Percentiles rank a stretch among this genome's conserved stretches.
Evolutionary conservation across 2,329 filamentous ascomycete species (phyloP).

Genomic region (Albifimbria verrucaria): DNA sequence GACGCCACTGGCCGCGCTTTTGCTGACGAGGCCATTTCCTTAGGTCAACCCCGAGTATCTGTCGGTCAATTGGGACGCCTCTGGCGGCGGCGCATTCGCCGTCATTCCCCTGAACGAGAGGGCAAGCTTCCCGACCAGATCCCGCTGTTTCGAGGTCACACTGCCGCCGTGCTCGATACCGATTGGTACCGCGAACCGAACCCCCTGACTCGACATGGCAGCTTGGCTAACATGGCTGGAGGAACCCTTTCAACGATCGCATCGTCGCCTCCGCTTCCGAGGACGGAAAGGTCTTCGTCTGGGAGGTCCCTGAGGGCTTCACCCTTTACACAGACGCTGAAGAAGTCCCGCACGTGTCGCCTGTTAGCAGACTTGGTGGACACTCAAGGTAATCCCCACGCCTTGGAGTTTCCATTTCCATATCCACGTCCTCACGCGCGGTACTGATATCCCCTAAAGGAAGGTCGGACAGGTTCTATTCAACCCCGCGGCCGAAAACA

Average conservation of each 20-base stretch:
- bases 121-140: slow-evolving; percentile 91
- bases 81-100: slow-evolving; percentile 93
- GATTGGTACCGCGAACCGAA: slow-evolving; percentile 68
- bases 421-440: background rate
- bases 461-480: slow-evolving; percentile 98
- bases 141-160: slow-evolving; percentile 94
- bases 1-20: background rate
- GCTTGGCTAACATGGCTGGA: slow-evolving; percentile 30
- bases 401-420: background rate
- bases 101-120: slow-evolving; percentile 86
- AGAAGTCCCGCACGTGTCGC: slow-evolving; percentile 76
- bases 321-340: slow-evolving; percentile 81
- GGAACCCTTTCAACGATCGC: slow-evolving; percentile 94
- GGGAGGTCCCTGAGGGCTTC: slow-evolving; percentile 89
- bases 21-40: slow-evolving; percentile 16
- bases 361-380: slow-evolving; percentile 76
- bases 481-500: slow-evolving; percentile 93
- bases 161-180: slow-evolving; percentile 90
- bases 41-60: slow-evolving; percentile 95
- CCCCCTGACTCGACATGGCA: background rate
- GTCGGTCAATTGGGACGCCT: slow-evolving; percentile 97
- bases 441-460: slow-evolving; percentile 42
- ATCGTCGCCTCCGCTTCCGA: slow-evolving; percentile 92
- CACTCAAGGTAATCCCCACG: slow-evolving; percentile 68
- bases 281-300: slow-evolving; percentile 95